phyloP scores from a whole-genome alignment of 805 yeast species.

The Ogataea glucozyma region DNA sequence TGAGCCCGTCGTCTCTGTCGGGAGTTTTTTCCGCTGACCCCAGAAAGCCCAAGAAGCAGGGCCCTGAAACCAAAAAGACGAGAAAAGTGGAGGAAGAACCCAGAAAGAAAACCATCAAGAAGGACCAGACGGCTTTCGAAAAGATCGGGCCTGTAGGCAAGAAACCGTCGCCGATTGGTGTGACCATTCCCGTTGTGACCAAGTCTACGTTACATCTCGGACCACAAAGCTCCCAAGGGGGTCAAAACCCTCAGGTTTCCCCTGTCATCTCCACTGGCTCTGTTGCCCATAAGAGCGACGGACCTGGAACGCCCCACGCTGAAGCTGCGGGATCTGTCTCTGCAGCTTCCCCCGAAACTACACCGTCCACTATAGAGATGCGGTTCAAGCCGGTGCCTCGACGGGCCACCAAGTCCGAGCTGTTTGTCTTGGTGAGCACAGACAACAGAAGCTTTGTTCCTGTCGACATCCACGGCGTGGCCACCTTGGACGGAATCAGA shows the following conservation, averaged over 20 bases:
- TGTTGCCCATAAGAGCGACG: too few species aligned
- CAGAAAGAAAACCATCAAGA: slow-evolving; percentile 11
- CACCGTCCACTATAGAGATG: too few species aligned
- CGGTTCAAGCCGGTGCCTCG: slow-evolving; percentile 24
- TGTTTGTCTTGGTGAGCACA: slow-evolving; percentile 55
- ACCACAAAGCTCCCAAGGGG: too few species aligned
- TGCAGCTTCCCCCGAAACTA: too few species aligned
- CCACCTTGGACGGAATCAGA: slow-evolving; percentile 41
- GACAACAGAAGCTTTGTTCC: slow-evolving; percentile 61
- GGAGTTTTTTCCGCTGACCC: slow-evolving; percentile 13
- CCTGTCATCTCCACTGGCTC: neutral
- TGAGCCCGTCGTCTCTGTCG: slow-evolving; percentile 28
- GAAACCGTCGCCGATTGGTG: slow-evolving; percentile 36
- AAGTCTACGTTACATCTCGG: too few species aligned
- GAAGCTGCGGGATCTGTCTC: too few species aligned
- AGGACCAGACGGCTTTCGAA: slow-evolving; percentile 31
- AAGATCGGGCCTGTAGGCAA: slow-evolving; percentile 38
- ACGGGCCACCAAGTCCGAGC: slow-evolving; percentile 26
- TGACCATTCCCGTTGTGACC: slow-evolving; percentile 36
- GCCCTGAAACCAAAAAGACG: slow-evolving; percentile 16
- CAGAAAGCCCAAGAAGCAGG: slow-evolving; percentile 15
- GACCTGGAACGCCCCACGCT: too few species aligned
- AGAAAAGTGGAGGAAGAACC: slow-evolving; percentile 8
- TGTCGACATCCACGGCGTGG: slow-evolving; percentile 39
- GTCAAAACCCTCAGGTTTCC: too few species aligned